Conservation (phyloP, 352 stramenopile species). For the Pythium oligandrum region DNA sequence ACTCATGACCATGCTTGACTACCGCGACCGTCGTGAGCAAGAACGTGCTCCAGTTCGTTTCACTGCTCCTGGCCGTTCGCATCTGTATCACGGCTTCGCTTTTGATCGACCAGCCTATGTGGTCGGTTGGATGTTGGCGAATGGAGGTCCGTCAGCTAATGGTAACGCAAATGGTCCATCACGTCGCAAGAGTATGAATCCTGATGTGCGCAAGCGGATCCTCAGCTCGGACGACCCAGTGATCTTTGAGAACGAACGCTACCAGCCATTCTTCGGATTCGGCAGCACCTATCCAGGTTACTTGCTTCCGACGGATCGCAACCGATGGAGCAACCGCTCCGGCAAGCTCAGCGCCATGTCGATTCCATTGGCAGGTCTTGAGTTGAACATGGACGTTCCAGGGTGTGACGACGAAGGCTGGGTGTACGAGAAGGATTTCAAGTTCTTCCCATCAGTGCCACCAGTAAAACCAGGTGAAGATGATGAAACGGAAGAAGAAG, state of each 20-base stretch:
- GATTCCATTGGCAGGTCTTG: conserved; percentile 60
- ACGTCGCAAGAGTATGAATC: conserved; percentile 54
- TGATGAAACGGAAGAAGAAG: conserved; percentile 8
- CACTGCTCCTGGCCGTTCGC: conserved; percentile 31
- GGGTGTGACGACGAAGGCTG: conserved; percentile 75
- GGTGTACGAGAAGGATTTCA: conserved; percentile 85
- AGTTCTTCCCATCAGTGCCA: conserved; percentile 59
- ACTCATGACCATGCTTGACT: conserved; percentile 73
- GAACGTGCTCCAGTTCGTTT: conserved; percentile 43
- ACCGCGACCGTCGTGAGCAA: conserved; percentile 61
- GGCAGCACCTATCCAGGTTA: conserved; percentile 80
- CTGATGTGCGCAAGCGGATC: conserved; percentile 59
- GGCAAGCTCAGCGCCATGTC: conserved; percentile 67
- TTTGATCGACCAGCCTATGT: conserved; percentile 77
- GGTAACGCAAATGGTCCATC: conserved; percentile 23
- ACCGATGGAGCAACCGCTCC: conserved; percentile 79
- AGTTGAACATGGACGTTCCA: conserved; percentile 53
- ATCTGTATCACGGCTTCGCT: conserved; percentile 77
- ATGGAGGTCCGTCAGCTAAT: conserved; percentile 17
- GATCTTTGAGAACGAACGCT: conserved; percentile 85
- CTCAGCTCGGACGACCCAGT: conserved; percentile 69
- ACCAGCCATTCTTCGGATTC: conserved; percentile 81
- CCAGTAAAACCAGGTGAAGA: conserved; percentile 7
- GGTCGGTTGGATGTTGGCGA: conserved; percentile 70
- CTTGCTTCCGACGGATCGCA: conserved; percentile 72